Conservation (phyloP, 2,329 filamentous ascomycete genomes). For the Aspergillus persii region DNA sequence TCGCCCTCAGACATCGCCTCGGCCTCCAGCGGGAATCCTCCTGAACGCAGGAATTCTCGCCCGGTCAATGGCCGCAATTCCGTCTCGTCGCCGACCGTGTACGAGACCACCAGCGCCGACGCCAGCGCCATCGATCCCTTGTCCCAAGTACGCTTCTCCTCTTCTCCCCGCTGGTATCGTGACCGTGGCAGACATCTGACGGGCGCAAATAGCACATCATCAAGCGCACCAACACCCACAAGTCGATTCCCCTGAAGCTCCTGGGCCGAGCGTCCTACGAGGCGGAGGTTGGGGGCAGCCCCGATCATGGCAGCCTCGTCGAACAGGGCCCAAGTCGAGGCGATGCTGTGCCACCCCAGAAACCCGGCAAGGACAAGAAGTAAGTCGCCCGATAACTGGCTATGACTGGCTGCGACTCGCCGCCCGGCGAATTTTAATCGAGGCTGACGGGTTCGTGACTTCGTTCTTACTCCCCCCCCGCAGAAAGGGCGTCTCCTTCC, state of each 20-base stretch:
- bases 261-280: slow-evolving; percentile 42
- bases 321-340: slow-evolving; percentile 30
- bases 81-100: slow-evolving; percentile 22
- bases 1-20: slow-evolving; percentile 30
- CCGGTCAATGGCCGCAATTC: slow-evolving; percentile 26
- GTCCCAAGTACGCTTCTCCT: slow-evolving; percentile 54
- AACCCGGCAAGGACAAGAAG: slow-evolving; percentile 62
- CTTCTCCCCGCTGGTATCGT: neutral
- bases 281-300: slow-evolving; percentile 36
- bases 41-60: slow-evolving; percentile 25
- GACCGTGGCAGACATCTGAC: neutral
- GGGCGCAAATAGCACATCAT: slow-evolving; percentile 55
- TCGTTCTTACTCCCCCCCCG: slow-evolving; percentile 5
- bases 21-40: slow-evolving; percentile 28
- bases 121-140: slow-evolving; percentile 62
- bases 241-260: slow-evolving; percentile 50
- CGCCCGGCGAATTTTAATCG: neutral
- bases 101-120: slow-evolving; percentile 30
- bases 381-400: slow-evolving; percentile 41
- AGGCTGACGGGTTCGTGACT: slow-evolving; percentile 6
- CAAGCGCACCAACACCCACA: slow-evolving; percentile 64
- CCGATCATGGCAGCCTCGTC: slow-evolving; percentile 30
- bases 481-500: slow-evolving; percentile 85
- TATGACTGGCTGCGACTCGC: neutral
- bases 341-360: slow-evolving; percentile 34